Percentiles rank a stretch among this genome's conserved stretches.
Evolutionary conservation across 2,329 filamentous ascomycete genomes (phyloP).

Genomic region (Botrytis hyacinthi): DNA sequence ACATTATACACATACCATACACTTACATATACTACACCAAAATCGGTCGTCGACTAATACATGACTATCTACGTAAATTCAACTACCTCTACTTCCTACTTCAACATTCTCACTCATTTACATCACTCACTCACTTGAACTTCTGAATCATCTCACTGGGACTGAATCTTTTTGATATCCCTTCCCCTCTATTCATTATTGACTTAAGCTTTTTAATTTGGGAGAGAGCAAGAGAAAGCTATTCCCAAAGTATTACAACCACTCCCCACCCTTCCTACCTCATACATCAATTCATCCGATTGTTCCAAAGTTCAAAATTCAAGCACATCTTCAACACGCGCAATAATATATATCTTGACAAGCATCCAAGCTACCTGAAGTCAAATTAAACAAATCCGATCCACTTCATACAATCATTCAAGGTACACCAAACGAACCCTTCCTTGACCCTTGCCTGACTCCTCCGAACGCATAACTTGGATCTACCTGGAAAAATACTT

Average conservation of each 20-base stretch:
- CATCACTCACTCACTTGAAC: background rate
- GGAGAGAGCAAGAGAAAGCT: background rate
- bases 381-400: conserved; percentile 18
- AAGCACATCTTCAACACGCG: background rate
- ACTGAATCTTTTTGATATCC: background rate
- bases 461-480: conserved; percentile 5
- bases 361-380: conserved; percentile 9
- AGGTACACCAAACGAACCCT: conserved; percentile 13
- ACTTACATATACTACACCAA: background rate
- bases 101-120: background rate
- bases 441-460: conserved; percentile 11
- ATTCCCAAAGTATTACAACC: background rate
- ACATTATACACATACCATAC: background rate
- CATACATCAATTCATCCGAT: conserved; percentile 6
- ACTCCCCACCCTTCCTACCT: background rate
- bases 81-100: background rate
- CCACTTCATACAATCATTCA: background rate
- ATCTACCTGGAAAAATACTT: conserved; percentile 6
- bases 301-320: background rate
- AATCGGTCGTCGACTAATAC: background rate
- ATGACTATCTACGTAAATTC: background rate
- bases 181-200: background rate
- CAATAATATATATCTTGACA: conserved; percentile 7
- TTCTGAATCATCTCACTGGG: background rate
- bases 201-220: background rate